Percentiles rank a stretch among this genome's conserved stretches.
phyloP scores from a whole-genome alignment of 345 rosid genomes.

The Sonneratia caseolaris region DNA sequence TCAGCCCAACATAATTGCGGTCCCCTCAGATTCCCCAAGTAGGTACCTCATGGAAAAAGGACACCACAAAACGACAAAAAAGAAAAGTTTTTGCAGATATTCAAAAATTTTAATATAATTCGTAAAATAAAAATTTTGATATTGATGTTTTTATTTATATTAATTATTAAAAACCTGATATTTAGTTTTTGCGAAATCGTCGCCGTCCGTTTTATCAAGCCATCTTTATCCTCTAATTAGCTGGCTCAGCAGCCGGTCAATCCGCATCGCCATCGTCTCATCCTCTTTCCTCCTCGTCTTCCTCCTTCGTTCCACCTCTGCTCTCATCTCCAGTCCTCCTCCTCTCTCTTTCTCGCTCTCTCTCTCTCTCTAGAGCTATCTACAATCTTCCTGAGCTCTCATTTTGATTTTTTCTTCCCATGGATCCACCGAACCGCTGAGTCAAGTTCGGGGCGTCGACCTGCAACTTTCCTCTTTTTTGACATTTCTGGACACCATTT shows the following conservation, averaged over 20 bases:
- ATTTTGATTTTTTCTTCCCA: neutral
- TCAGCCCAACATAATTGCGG: no score
- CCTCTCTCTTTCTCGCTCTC: no score
- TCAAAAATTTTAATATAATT: no score
- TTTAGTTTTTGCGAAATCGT: neutral
- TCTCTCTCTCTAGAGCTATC: no score
- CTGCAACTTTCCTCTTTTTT: neutral
- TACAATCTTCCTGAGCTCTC: neutral
- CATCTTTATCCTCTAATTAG: neutral
- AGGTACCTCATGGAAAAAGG: no score
- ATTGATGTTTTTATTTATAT: no score
- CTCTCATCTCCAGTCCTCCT: neutral
- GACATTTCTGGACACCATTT: neutral
- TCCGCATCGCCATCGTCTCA: neutral
- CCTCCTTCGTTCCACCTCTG: neutral
- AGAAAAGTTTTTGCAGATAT: no score
- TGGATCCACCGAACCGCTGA: neutral
- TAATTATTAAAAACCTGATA: no score
- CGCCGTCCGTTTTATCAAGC: neutral
- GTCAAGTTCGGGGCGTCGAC: neutral
- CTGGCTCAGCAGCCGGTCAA: neutral
- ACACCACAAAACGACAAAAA: no score
- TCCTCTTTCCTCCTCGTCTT: neutral
- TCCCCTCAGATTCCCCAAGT: no score
- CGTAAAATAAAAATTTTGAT: no score